Evolutionary conservation across 2,329 filamentous ascomycete genomes (phyloP).

Genomic region (Chaetomiaceae sp.): DNA sequence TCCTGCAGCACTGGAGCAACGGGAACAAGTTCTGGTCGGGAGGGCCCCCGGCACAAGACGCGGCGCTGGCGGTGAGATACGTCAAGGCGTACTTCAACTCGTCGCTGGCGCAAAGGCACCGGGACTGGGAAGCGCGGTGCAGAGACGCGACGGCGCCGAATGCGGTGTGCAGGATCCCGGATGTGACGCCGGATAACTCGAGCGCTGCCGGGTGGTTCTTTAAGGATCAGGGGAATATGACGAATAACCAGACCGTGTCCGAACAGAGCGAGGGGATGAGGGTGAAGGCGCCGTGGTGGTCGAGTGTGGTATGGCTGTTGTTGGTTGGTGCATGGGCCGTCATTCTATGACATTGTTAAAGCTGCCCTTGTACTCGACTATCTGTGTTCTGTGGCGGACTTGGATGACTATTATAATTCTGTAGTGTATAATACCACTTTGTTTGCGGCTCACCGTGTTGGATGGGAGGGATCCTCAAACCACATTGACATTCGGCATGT

Average conservation of each 20-base stretch:
- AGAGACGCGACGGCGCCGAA: slow-evolving; percentile 32
- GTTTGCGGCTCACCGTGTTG: no score
- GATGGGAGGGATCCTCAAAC: no score
- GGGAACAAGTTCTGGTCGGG: slow-evolving; percentile 67
- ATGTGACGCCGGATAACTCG: slow-evolving; percentile 35
- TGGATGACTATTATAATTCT: no score
- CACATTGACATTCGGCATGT: no score
- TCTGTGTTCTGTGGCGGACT: no score
- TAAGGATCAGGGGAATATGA: slow-evolving; percentile 41
- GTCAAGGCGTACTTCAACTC: slow-evolving; percentile 80
- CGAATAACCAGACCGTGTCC: slow-evolving; percentile 43
- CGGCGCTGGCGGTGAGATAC: slow-evolving; percentile 61
- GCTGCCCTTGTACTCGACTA: no score
- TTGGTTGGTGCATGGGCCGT: neutral
- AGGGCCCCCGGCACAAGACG: slow-evolving; percentile 62
- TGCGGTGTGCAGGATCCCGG: slow-evolving; percentile 49
- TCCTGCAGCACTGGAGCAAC: slow-evolving; percentile 75
- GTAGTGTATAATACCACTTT: no score
- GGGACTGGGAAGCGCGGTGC: slow-evolving; percentile 41
- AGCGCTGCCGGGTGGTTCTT: slow-evolving; percentile 46
- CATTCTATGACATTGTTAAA: neutral
- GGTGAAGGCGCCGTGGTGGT: neutral
- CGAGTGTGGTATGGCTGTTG: neutral
- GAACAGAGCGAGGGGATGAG: slow-evolving; percentile 1
- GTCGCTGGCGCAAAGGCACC: slow-evolving; percentile 40